These are phyloP conservation scores for Aristolochia californica DNA, from an alignment of 164 flowering plant species.

Conservation along the genomic window DNA sequence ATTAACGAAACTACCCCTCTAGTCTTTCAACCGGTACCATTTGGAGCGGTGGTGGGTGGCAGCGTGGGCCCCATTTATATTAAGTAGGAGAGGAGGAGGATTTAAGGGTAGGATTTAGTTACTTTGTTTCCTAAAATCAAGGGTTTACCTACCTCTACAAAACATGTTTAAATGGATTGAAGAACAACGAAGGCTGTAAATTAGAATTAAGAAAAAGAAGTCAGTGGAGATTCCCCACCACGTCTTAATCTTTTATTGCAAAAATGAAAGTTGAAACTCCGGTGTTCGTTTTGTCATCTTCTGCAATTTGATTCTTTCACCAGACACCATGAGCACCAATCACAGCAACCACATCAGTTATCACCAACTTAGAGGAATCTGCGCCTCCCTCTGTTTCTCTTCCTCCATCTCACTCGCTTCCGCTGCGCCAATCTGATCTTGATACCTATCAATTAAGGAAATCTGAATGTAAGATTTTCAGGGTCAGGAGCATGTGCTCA, in stretches of 20 bases:
- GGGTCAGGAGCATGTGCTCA: slow-evolving; percentile 9
- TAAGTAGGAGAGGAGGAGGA: no score
- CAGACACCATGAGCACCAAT: slow-evolving; percentile 2
- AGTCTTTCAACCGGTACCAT: no score
- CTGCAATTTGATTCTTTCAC: slow-evolving; percentile 5
- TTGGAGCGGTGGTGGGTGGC: no score
- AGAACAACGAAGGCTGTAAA: no score
- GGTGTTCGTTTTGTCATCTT: slow-evolving; percentile 4
- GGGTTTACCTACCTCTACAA: no score
- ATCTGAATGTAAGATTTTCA: slow-evolving; percentile 5
- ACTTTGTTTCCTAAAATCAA: no score
- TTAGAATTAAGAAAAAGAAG: neutral
- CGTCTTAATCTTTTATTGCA: neutral
- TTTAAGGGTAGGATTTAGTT: no score
- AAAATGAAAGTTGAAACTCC: neutral
- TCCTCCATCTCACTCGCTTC: no score
- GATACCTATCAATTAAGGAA: neutral
- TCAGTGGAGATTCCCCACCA: slow-evolving; percentile 3
- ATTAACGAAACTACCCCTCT: no score
- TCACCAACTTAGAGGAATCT: slow-evolving; percentile 2
- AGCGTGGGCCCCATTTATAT: no score
- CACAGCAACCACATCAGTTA: neutral
- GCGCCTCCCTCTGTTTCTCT: neutral
- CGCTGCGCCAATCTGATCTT: no score
- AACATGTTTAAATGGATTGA: no score